Percentiles rank a stretch among this genome's conserved stretches.
These are phyloP conservation scores for Platismatia glauca DNA, from an alignment of 495 filamentous ascomycete genomes.

Conservation along the genomic window DNA sequence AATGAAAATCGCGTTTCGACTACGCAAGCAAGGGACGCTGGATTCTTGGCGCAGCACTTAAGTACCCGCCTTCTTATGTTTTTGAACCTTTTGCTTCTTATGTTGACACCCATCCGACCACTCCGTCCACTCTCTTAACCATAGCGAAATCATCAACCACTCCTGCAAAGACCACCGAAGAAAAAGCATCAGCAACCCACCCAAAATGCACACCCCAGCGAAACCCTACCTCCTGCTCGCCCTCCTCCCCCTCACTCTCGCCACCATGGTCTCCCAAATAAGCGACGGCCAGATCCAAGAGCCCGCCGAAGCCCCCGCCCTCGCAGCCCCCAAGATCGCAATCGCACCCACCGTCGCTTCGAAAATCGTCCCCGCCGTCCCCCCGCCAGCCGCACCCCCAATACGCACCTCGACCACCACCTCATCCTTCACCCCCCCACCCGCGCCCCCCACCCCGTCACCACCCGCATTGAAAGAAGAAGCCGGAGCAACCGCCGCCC, in stretches of 20 bases:
- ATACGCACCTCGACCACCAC: not conserved
- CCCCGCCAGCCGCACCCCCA: too few species aligned
- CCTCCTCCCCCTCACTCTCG: not conserved
- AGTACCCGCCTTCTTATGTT: not conserved
- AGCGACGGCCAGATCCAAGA: conserved; percentile 3
- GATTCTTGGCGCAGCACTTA: not conserved
- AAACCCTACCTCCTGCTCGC: not conserved
- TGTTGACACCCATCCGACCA: not conserved
- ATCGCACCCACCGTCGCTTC: not conserved
- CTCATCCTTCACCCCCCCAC: not conserved
- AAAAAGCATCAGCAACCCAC: not conserved
- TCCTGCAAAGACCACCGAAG: not conserved
- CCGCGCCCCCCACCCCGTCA: not conserved
- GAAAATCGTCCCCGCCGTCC: too few species aligned
- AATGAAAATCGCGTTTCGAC: not conserved
- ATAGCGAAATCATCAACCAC: not conserved
- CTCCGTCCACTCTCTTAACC: not conserved
- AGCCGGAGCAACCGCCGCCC: not conserved
- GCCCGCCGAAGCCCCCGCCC: not conserved
- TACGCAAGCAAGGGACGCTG: not conserved
- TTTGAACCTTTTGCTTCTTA: not conserved
- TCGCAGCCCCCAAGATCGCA: not conserved
- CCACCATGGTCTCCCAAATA: not conserved
- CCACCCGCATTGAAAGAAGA: not conserved
- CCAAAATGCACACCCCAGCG: not conserved